Evolutionary conservation across 495 filamentous ascomycete species (phyloP).

Genomic region (Aspergillus ellipticus): DNA sequence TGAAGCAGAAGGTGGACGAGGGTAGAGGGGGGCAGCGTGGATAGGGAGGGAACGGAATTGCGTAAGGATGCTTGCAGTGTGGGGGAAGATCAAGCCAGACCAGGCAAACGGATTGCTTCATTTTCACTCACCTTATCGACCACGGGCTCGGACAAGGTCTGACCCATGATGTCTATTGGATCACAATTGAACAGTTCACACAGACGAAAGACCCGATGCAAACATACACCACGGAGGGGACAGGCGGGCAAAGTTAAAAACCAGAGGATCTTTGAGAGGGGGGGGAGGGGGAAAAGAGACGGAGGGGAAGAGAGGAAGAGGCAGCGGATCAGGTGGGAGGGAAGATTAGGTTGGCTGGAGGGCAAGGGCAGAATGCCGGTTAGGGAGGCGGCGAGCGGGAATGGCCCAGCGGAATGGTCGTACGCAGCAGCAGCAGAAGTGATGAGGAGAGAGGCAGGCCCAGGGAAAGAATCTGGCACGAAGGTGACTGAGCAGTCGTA

Average conservation of each 20-base stretch:
- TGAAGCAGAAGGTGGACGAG: background rate
- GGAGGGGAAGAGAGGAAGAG: constrained; percentile 10
- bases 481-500: background rate
- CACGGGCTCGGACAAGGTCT: constrained; percentile 98
- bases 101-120: constrained; percentile 21
- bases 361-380: constrained; percentile 20
- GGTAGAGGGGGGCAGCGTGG: constrained; percentile 2
- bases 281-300: constrained; percentile 12
- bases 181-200: constrained; percentile 12
- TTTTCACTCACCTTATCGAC: constrained; percentile 84
- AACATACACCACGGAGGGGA: constrained; percentile 11
- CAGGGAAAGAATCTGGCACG: background rate
- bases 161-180: constrained; percentile 66
- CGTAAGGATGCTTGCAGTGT: constrained; percentile 25
- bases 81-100: constrained; percentile 24
- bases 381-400: constrained; percentile 24
- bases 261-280: constrained; percentile 4
- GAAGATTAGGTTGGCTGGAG: constrained; percentile 5
- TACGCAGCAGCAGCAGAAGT: background rate
- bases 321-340: constrained; percentile 15
- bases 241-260: constrained; percentile 5
- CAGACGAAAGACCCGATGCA: constrained; percentile 3
- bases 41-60: constrained; percentile 15
- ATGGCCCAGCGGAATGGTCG: constrained; percentile 9
- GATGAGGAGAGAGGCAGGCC: background rate